Base-by-base conservation (phyloP, 345 rosid species). In the Boechera retrofracta region DNA sequence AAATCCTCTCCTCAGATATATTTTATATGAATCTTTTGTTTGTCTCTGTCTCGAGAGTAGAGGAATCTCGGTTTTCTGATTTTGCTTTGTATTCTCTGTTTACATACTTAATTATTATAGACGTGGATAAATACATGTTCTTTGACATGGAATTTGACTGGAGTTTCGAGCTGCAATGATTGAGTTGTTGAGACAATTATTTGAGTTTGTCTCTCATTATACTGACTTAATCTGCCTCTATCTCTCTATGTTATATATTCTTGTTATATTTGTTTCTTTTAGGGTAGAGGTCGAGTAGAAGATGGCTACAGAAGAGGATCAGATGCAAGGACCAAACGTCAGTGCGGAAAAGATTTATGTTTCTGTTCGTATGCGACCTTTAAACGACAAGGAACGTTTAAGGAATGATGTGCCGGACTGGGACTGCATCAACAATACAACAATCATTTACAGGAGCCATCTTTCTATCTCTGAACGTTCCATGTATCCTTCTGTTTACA, bases 311-410 rank as follows among this genome's bases (percentile, higher is more conserved):
- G 89, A 73, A 60, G 89, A 87, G 61, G 87, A 88, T 79, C 76
- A 77, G 29, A 75, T 80, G 82, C 87, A 67, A 29, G 87, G 57
- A 61, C 71, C 82, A 1, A 78, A 68, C 18, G 77, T 74, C 63
- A 35, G 67, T 6, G 81, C 65, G 35, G 98, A 93, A 82, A 93
- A 82, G 60, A 85, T 93, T 71, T 81, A 83, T 48, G 97, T 93
- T 72, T 91, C 94, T 26, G 96, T 93, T 72, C 90, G 97, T 45
- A 38, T 93, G 73, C 80, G 98, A 77, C 98, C 96, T 71, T 77
- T 91, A 83, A 93, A 83, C 81, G 88, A 82, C 70, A 93, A 89
- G 85, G 98, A 93, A 78, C 82, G 69, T 51, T 68, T 88, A 33
- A 83, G 82, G 75, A 72, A 83, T 72, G 96, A 89, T 53, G 86